Evolutionary conservation across 352 stramenopile genomes (phyloP).

Genomic region (Phytophthora colocasiae): DNA sequence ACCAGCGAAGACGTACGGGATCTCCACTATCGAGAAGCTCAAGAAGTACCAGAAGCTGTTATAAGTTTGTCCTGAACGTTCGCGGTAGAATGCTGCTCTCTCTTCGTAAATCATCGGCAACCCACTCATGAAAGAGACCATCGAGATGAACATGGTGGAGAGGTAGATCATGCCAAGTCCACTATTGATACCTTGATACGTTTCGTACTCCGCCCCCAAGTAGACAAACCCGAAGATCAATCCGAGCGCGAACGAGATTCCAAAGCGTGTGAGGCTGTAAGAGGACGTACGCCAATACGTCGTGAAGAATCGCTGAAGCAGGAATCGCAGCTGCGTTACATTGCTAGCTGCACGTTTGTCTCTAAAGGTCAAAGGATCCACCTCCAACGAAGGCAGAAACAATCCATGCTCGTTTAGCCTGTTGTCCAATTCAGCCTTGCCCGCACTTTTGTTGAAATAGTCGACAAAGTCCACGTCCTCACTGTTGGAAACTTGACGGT

Average conservation of each 20-base stretch:
- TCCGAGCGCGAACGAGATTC: slow-evolving; percentile 47
- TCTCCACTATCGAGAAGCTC: slow-evolving; percentile 76
- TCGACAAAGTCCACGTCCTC: slow-evolving; percentile 40
- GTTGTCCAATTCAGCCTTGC: slow-evolving; percentile 24
- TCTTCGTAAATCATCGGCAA: slow-evolving; percentile 80
- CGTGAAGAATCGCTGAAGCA: slow-evolving; percentile 51
- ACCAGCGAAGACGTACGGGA: slow-evolving; percentile 45
- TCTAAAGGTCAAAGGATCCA: slow-evolving; percentile 15
- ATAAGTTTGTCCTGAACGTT: slow-evolving; percentile 87
- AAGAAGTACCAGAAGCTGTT: slow-evolving; percentile 64
- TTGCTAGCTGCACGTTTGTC: slow-evolving; percentile 41
- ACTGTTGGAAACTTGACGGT: no score
- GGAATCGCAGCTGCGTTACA: slow-evolving; percentile 11
- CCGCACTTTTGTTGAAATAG: slow-evolving; percentile 34
- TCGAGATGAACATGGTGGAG: slow-evolving; percentile 76
- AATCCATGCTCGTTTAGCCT: slow-evolving; percentile 33
- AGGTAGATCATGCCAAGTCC: slow-evolving; percentile 83
- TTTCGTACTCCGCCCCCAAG: slow-evolving; percentile 38
- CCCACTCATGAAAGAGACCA: slow-evolving; percentile 75
- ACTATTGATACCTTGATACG: slow-evolving; percentile 48
- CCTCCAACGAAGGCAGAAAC: background rate
- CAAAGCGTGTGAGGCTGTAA: slow-evolving; percentile 80
- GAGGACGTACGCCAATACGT: slow-evolving; percentile 81
- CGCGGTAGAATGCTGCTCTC: slow-evolving; percentile 88
- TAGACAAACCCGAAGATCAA: slow-evolving; percentile 73